Conservation (phyloP, 2,329 filamentous ascomycete genomes). For the Metarhizium rileyi region DNA sequence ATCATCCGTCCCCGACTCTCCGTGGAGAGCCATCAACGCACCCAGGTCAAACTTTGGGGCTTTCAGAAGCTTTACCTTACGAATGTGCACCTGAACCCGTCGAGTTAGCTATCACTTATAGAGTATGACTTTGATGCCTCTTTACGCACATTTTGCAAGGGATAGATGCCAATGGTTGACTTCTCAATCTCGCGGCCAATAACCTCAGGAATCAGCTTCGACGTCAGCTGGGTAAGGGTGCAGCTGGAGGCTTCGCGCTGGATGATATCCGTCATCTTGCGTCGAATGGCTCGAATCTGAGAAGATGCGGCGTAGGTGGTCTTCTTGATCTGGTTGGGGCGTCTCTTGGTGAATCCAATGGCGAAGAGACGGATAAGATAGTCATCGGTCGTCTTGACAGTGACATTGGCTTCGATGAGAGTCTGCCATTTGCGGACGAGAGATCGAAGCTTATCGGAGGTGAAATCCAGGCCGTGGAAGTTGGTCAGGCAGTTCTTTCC, state of each 20-base stretch:
- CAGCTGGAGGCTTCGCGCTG: conserved; percentile 88
- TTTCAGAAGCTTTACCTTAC: conserved; percentile 99
- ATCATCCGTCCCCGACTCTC: conserved; percentile 93
- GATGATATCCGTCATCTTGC: conserved; percentile 99
- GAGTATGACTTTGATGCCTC: neutral
- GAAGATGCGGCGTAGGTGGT: conserved; percentile 96
- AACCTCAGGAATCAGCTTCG: conserved; percentile 98
- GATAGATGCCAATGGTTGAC: conserved; percentile 98
- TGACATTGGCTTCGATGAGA: conserved; percentile 98
- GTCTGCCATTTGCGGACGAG: conserved; percentile 99
- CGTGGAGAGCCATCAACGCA: conserved; percentile 90
- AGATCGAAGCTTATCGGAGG: conserved; percentile 98
- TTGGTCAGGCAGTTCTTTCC: conserved; percentile 99
- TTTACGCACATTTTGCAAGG: conserved; percentile 87
- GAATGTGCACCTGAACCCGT: conserved; percentile 80
- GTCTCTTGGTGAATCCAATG: conserved; percentile 98
- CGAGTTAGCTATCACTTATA: neutral
- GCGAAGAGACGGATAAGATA: conserved; percentile 98
- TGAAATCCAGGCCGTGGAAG: conserved; percentile 99
- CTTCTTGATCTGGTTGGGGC: conserved; percentile 99
- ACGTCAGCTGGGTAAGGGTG: conserved; percentile 91
- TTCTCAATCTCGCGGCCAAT: conserved; percentile 99
- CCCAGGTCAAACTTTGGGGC: conserved; percentile 98
- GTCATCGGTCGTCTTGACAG: conserved; percentile 99
- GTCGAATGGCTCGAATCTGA: conserved; percentile 95